These are phyloP conservation scores for Alectoria sarmentosa DNA, from an alignment of 495 filamentous ascomycete genomes.

Conservation along the genomic window DNA sequence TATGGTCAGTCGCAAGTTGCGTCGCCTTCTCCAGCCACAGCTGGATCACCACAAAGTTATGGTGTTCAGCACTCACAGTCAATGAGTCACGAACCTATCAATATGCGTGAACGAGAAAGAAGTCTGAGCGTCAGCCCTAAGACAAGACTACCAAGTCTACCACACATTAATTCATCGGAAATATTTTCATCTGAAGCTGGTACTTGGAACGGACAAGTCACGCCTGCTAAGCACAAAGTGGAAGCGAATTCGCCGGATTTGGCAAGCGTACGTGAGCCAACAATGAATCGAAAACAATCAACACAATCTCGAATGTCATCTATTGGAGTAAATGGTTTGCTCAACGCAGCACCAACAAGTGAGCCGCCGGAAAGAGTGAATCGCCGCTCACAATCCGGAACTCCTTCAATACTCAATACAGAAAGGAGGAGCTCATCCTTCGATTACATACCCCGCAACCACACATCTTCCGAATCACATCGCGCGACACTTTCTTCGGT, in stretches of 20 bases:
- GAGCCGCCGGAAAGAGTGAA: neutral
- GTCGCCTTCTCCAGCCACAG: constrained; percentile 10
- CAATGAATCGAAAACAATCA: constrained; percentile 27
- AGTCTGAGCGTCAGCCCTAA: constrained; percentile 42
- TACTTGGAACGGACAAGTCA: constrained; percentile 4
- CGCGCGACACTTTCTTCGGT: neutral
- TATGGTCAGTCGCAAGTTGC: constrained; percentile 22
- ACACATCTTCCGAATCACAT: neutral
- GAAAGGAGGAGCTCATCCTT: neutral
- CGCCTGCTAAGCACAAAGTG: constrained; percentile 20
- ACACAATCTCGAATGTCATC: constrained; percentile 12
- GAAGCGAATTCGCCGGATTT: constrained; percentile 21
- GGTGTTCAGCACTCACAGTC: constrained; percentile 11
- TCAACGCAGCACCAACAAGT: constrained; percentile 14
- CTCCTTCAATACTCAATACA: neutral
- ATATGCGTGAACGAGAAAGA: constrained; percentile 33
- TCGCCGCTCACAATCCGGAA: constrained; percentile 2
- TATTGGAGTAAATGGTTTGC: constrained; percentile 13
- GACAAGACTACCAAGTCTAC: constrained; percentile 29
- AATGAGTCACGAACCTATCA: constrained; percentile 4
- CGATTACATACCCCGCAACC: neutral
- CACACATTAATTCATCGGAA: constrained; percentile 10
- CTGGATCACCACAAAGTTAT: constrained; percentile 11
- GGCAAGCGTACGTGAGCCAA: constrained; percentile 22
- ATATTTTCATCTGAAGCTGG: neutral